Conservation (phyloP, 2,329 filamentous ascomycete species). For the Fusarium graminum region DNA sequence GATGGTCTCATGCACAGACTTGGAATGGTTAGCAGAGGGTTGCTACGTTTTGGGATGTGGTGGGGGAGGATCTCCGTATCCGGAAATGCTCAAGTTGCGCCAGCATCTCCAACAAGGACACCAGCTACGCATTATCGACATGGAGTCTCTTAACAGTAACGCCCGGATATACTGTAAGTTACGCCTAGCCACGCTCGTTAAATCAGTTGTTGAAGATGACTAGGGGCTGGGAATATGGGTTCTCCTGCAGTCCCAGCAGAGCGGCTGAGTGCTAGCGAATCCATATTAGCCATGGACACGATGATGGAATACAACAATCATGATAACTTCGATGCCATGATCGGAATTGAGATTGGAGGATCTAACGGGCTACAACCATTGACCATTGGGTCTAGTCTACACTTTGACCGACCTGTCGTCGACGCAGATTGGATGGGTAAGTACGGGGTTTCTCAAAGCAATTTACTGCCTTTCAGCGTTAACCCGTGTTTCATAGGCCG, state of each 20-base stretch:
- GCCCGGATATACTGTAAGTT: background rate
- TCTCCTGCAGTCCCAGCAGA: conserved; percentile 31
- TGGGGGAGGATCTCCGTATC: conserved; percentile 3
- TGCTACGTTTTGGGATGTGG: conserved; percentile 3
- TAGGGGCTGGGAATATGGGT: conserved; percentile 22
- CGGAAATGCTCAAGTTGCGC: background rate
- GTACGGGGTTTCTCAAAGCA: background rate
- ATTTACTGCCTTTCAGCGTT: background rate
- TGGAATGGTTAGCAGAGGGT: conserved; percentile 4
- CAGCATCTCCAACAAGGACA: background rate
- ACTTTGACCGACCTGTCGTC: conserved; percentile 11
- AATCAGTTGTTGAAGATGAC: background rate
- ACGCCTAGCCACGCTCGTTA: background rate
- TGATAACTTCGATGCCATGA: conserved; percentile 8
- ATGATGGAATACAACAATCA: conserved; percentile 11
- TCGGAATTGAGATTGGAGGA: conserved; percentile 36
- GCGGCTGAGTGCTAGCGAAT: conserved; percentile 10
- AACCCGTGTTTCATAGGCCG: conserved; percentile 2
- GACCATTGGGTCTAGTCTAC: background rate
- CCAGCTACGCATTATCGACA: background rate
- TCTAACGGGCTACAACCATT: conserved; percentile 28
- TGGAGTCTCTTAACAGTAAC: background rate
- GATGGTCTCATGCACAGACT: background rate
- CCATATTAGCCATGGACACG: conserved; percentile 9
- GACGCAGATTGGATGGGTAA: conserved; percentile 36